Percentiles rank a stretch among this genome's conserved stretches.
phyloP scores from a whole-genome alignment of 306 rosid species.

The Vigna hirtella region DNA sequence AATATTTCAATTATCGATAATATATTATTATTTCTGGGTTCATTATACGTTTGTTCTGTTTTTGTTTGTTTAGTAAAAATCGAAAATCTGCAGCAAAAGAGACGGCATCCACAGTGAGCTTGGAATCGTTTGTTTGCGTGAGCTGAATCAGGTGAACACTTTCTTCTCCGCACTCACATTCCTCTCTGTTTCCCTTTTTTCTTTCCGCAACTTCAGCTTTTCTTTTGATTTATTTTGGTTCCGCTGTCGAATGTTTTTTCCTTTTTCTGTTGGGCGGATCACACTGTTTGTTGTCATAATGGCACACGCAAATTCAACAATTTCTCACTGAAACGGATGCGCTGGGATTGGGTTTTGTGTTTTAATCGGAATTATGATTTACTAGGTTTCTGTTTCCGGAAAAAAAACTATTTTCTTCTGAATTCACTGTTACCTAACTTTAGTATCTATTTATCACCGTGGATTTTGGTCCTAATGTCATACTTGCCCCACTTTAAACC shows the following conservation, averaged over 20 bases:
- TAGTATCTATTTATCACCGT: background rate
- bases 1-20: background rate
- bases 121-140: slow-evolving; percentile 26
- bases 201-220: background rate
- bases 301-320: slow-evolving; percentile 4
- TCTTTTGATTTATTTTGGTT: slow-evolving; percentile 41
- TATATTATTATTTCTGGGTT: background rate
- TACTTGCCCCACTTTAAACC: slow-evolving; percentile 6
- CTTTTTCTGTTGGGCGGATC: slow-evolving; percentile 22
- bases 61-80: slow-evolving; percentile 23
- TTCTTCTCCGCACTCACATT: slow-evolving; percentile 29
- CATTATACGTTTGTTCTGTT: background rate
- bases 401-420: slow-evolving; percentile 25
- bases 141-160: slow-evolving; percentile 46
- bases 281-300: slow-evolving; percentile 18
- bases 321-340: slow-evolving; percentile 1
- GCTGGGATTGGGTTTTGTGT: slow-evolving; percentile 16
- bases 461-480: slow-evolving; percentile 16
- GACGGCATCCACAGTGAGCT: slow-evolving; percentile 46
- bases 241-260: slow-evolving; percentile 24
- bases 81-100: slow-evolving; percentile 40
- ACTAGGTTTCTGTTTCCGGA: slow-evolving; percentile 39
- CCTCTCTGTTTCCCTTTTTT: background rate
- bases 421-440: slow-evolving; percentile 25
- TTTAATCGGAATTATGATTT: slow-evolving; percentile 38